Evolutionary conservation across 108 stramenopile species (phyloP), one percentile per base, ranked within the genome.

Genomic region (Bacterosira constricta): DNA sequence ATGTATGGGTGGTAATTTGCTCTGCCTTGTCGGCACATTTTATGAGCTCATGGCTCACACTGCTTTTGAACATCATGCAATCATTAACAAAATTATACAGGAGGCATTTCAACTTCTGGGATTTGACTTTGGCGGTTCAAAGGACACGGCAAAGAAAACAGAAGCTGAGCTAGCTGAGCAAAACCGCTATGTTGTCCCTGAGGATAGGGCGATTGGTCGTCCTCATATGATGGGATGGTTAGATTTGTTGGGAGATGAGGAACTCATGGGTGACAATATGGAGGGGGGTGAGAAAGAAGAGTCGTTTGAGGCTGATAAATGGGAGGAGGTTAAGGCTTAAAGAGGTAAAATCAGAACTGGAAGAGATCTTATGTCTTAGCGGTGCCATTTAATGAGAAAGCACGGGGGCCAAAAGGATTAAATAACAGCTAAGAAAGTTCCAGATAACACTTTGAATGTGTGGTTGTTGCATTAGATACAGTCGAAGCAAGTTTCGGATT

Each of bases 221-320:
- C 88, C 86, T 38, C 92, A 93, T 73, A 87, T 86, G 58, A 72
- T 89, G 60, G 88, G 89, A 26, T 93, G 92, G 92, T 69, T 93
- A 26, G 84, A 90, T 13, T 63, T 81, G 31, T 63, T 92, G 41
- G 69, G 71, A 1, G 76, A 77, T n/a, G 72, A 85, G 58, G 71
- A 78, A 37, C 64, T 78, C 10, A 71, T 38, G 45, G 73, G 71
- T 34, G 53, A 31, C 5, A 31, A 31, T 32, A 54, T 6, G 9
- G 49, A 13, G 0, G 50, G 4, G 8, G 54, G 21, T 13, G 39
- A 50, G 45, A 45, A 57, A 60, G 66, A 52, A 34, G 77, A 79
- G 29, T 13, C 29, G 17, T 80, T 75, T 47, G 79, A 80, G 62
- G 67, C 79, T 10, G 79, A 80, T 46, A 66, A 80, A 13, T 80